Percentiles rank a stretch among this genome's conserved stretches.
phyloP scores from a whole-genome alignment of 768 basidiomycete species.

The Tulasnella sp. region DNA sequence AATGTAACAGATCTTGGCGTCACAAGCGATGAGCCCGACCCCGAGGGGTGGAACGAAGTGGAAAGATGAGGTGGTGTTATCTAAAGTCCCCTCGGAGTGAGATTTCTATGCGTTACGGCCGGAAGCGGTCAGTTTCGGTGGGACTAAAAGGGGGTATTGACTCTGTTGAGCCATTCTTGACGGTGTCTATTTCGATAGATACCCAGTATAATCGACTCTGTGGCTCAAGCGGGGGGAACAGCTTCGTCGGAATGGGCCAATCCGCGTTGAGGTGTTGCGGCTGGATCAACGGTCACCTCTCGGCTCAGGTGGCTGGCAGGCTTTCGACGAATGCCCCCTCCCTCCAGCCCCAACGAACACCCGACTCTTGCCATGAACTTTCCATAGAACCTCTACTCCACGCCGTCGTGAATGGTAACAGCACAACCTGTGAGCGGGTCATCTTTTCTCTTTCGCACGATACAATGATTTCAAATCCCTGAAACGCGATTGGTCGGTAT shows the following conservation, averaged over 20 bases:
- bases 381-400: neutral
- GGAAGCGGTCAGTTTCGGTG: neutral
- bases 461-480: neutral
- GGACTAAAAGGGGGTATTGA: no score
- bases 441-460: neutral
- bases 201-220: neutral
- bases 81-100: neutral
- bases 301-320: no score
- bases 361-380: neutral
- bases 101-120: neutral
- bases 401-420: neutral
- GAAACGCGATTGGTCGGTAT: neutral
- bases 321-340: neutral
- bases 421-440: neutral
- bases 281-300: no score
- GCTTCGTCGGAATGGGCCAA: slow-evolving; percentile 27
- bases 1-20: neutral
- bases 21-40: neutral
- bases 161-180: neutral
- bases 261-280: slow-evolving; percentile 28
- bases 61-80: neutral
- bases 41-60: neutral
- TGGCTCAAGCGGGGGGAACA: slow-evolving; percentile 14
- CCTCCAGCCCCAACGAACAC: neutral
- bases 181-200: neutral